A percentile compares a stretch with the other conserved stretches of the same genome.
These are phyloP conservation scores for Colletotrichum sansevieriae DNA, from an alignment of 2,329 filamentous ascomycete species.

Conservation along the genomic window DNA sequence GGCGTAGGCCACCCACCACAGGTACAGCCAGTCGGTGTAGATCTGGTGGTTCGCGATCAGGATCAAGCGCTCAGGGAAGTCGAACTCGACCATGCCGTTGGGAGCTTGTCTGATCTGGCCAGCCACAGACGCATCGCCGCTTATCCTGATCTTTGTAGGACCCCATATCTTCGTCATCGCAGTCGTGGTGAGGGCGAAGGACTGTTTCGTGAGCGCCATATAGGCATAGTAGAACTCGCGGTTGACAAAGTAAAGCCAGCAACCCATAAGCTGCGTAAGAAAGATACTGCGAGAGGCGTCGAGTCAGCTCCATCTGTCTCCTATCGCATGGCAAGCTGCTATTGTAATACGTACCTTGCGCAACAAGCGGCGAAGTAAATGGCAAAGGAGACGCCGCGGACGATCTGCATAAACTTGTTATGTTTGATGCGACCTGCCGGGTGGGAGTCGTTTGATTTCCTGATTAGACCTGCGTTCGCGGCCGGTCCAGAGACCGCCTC, in stretches of 20 bases:
- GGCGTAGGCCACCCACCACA: slow-evolving; percentile 95
- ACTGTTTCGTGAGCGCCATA: slow-evolving; percentile 89
- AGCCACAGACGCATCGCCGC: slow-evolving; percentile 83
- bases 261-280: slow-evolving; percentile 80
- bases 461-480: slow-evolving; percentile 29
- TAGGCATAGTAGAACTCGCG: slow-evolving; percentile 85
- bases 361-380: slow-evolving; percentile 66
- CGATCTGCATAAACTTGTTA: slow-evolving; percentile 61
- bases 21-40: slow-evolving; percentile 92
- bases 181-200: slow-evolving; percentile 82
- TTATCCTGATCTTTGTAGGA: slow-evolving; percentile 85
- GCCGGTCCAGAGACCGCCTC: slow-evolving; percentile 44
- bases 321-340: not conserved
- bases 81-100: slow-evolving; percentile 81
- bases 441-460: slow-evolving; percentile 51
- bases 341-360: slow-evolving; percentile 58
- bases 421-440: slow-evolving; percentile 69
- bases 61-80: slow-evolving; percentile 84
- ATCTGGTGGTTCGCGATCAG: slow-evolving; percentile 91
- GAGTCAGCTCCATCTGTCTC: slow-evolving; percentile 1
- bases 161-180: slow-evolving; percentile 89
- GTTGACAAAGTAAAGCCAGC: slow-evolving; percentile 81
- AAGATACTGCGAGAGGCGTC: slow-evolving; percentile 64
- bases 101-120: slow-evolving; percentile 78
- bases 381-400: slow-evolving; percentile 65